Evolutionary conservation across 1,284 basidiomycete species (phyloP), one percentile per base, ranked within the genome.

Genomic region (Rhodotorula mucilaginosa): DNA sequence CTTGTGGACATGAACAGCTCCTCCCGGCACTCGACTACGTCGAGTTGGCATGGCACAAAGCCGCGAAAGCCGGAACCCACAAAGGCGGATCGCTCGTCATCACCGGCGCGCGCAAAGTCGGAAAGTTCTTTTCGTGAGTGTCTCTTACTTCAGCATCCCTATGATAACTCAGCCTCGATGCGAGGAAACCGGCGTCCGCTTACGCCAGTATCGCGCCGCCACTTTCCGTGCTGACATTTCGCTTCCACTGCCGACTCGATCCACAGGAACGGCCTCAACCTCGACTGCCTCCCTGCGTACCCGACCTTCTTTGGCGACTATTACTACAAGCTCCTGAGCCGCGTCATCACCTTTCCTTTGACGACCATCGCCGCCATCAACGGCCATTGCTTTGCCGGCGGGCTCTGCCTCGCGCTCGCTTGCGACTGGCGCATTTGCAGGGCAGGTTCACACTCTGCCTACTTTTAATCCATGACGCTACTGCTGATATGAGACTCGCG

Each of bases 351-450:
- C 8, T 79, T 77, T 59, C 79, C 79, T 2, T 69, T 80, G 16
- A 74, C 71, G n/a, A 79, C 79, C 13, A 68, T 80, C 16, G 74
- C 78, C 12, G 78, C 78, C 7, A 69, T 80, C 48, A 79, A 79
- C 67, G 79, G 79, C 0, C 79, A 80, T 59, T 72, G 71, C 57
- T 78, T 78, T 47, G 79, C 78, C n/a, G 75, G 79, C 26, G 79
- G 79, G 1, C 69, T 79, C n/a, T 71, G 69, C 29, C 62, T 80
- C 19, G 75, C 76, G 48, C 62, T 79, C 26, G 71, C 70, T 19
- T 74, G 74, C 61, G 79, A 80, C 59, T 77, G 70, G 68, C 69
- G 77, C 58, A 61, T 80, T 44, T 72, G 77, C 67, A 74, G 72
- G 64, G 74, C 63, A 61, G 39, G 64, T 54, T 21, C 8, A 12